Base-by-base conservation (phyloP, 129 eudicot genomes). In the Deinandra increscens region DNA sequence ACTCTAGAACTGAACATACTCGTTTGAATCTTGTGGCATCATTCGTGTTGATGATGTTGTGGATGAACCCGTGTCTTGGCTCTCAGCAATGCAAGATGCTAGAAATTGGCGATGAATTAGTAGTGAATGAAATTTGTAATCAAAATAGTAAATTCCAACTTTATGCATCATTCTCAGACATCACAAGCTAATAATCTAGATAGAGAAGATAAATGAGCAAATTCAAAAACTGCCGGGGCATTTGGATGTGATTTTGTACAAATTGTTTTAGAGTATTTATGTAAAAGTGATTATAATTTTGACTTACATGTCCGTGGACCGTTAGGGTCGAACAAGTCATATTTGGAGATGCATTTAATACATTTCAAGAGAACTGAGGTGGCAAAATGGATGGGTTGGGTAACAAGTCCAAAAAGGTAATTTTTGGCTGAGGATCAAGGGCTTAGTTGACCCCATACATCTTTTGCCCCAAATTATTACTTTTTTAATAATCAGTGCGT, bases 1-100 rank as follows among this genome's bases (percentile, higher is more conserved):
- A 44, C 5, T 18, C 5, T 1, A 37, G 7, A 69, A 73, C 34
- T 64, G 23, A 69, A 74, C 82, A 49, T 86, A 90, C 97, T 90
- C 97, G 17, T 82, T 84, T 66, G 83, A 60, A 84, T 90, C 94
- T 80, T 86, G 97, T 14, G 97, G 88, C 66, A 81, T 70, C 79
- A 86, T 82, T 84, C 84, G 82, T 74, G 97, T 84, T 54, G 97
- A 90, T 37, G 86, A 75, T 48, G 94, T 84, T 43, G 88, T 76
- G 46, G 97, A 90, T 66, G 97, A 84, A 71, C 86, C 91, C 0
- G 94, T 84, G 73, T 90, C 94, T 64, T 84, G 97, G 64, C 88
- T 84, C 78, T 90, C 94, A 23, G 88, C 90, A 62, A 82, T 75
- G 81, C 94, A 90, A 45, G 94, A 90, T 58, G 78, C 94, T 90